phyloP scores from a whole-genome alignment of 2,329 filamentous ascomycete species.

The Epichloe festucae region DNA sequence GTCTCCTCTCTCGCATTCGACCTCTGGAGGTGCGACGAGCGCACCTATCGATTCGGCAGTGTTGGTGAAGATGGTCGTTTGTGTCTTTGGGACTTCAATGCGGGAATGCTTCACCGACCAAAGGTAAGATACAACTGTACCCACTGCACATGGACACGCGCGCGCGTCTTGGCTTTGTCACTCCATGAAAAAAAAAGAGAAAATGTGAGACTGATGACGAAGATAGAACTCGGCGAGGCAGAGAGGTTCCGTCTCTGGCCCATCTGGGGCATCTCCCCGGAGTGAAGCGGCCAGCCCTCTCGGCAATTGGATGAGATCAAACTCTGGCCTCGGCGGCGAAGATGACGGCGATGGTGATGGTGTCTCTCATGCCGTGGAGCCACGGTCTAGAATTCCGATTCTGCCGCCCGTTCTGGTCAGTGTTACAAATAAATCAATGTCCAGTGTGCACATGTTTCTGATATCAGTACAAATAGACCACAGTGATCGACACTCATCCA shows the following conservation, averaged over 20 bases:
- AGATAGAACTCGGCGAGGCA: constrained; percentile 21
- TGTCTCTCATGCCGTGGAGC: constrained; percentile 69
- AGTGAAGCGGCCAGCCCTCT: constrained; percentile 50
- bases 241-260: constrained; percentile 40
- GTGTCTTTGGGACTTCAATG: constrained; percentile 93
- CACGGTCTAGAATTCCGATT: constrained; percentile 71
- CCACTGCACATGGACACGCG: neutral
- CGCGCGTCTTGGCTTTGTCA: neutral
- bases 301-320: constrained; percentile 49
- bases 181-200: neutral
- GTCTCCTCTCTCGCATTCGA: constrained; percentile 90
- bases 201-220: neutral
- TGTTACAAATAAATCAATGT: constrained; percentile 8
- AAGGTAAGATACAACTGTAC: constrained; percentile 29
- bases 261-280: constrained; percentile 32
- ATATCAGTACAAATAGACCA: constrained; percentile 40
- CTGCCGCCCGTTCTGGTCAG: constrained; percentile 80
- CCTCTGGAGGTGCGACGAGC: constrained; percentile 90
- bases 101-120: constrained; percentile 88
- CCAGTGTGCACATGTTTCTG: neutral
- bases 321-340: constrained; percentile 49
- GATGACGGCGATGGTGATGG: constrained; percentile 38
- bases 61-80: constrained; percentile 89
- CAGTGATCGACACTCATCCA: constrained; percentile 74
- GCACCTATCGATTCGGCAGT: constrained; percentile 89